Conservation (phyloP, 2,329 filamentous ascomycete genomes). For the Aspergillus viridinutans region DNA sequence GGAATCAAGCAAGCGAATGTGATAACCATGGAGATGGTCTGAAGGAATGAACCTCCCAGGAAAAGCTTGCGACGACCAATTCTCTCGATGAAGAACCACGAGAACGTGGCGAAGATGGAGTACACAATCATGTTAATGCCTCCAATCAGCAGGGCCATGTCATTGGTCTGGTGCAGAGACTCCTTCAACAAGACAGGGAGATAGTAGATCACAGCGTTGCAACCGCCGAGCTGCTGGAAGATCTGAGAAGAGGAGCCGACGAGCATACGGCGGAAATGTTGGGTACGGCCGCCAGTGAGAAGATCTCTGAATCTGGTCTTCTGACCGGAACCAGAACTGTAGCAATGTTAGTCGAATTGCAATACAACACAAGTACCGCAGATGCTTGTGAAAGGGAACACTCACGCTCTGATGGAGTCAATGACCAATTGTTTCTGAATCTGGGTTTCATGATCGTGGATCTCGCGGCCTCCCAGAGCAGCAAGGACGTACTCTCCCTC, state of each 20-base stretch:
- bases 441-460: conserved; percentile 55
- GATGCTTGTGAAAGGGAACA: conserved; percentile 24
- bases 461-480: conserved; percentile 44
- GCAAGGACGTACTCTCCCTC: conserved; percentile 50
- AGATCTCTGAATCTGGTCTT: conserved; percentile 45
- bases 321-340: conserved; percentile 54
- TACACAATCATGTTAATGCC: conserved; percentile 50
- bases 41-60: conserved; percentile 36
- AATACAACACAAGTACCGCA: conserved; percentile 18
- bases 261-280: conserved; percentile 39
- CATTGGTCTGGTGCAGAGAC: conserved; percentile 37
- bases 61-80: conserved; percentile 45
- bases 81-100: conserved; percentile 48
- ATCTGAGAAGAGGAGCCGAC: conserved; percentile 39
- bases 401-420: conserved; percentile 61
- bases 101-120: conserved; percentile 40
- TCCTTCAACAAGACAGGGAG: conserved; percentile 46
- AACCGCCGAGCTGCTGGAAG: conserved; percentile 49
- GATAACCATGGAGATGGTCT: conserved; percentile 37
- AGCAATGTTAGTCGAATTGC: conserved; percentile 32
- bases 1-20: conserved; percentile 39
- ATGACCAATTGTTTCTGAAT: conserved; percentile 62
- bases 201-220: conserved; percentile 50
- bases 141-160: conserved; percentile 50
- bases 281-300: conserved; percentile 35